Evolutionary conservation across 176 grass and related monocot genomes (phyloP).

Genomic region (Phragmites australis): DNA sequence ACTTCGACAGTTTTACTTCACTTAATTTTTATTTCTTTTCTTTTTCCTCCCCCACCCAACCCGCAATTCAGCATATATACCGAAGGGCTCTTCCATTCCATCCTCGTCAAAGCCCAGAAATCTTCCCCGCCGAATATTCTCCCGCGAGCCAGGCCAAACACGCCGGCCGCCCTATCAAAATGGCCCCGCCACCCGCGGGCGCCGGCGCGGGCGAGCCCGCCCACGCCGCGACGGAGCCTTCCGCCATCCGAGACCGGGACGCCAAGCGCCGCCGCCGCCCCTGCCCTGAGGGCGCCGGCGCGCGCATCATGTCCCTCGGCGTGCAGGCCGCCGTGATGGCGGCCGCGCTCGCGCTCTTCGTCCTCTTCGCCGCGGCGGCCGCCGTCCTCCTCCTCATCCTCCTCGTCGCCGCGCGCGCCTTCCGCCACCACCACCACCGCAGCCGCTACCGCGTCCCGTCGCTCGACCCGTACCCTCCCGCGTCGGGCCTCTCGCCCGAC

Average conservation of each 20-base stretch:
- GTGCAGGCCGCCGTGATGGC: slow-evolving; percentile 68
- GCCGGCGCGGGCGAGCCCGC: neutral
- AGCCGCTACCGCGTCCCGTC: slow-evolving; percentile 14
- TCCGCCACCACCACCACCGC: slow-evolving; percentile 42
- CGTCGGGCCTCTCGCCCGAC: slow-evolving; percentile 44
- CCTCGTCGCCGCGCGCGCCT: slow-evolving; percentile 56
- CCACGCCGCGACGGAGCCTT: neutral
- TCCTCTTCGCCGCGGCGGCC: slow-evolving; percentile 66
- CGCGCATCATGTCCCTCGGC: slow-evolving; percentile 56
- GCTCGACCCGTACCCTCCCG: neutral
- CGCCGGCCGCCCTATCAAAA: neutral
- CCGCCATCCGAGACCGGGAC: neutral
- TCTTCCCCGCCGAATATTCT: neutral
- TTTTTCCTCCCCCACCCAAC: no score
- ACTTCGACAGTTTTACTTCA: no score
- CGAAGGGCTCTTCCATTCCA: neutral
- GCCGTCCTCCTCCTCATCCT: slow-evolving; percentile 69
- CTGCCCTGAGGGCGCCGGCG: slow-evolving; percentile 21
- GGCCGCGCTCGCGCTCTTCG: slow-evolving; percentile 64
- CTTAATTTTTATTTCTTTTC: no score
- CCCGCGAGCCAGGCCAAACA: neutral
- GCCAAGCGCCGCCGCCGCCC: neutral
- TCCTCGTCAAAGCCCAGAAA: neutral
- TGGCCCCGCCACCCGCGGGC: neutral
- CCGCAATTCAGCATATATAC: no score